Conservation (phyloP, 1,284 basidiomycete genomes). For the Fomitopsis pinicola region DNA sequence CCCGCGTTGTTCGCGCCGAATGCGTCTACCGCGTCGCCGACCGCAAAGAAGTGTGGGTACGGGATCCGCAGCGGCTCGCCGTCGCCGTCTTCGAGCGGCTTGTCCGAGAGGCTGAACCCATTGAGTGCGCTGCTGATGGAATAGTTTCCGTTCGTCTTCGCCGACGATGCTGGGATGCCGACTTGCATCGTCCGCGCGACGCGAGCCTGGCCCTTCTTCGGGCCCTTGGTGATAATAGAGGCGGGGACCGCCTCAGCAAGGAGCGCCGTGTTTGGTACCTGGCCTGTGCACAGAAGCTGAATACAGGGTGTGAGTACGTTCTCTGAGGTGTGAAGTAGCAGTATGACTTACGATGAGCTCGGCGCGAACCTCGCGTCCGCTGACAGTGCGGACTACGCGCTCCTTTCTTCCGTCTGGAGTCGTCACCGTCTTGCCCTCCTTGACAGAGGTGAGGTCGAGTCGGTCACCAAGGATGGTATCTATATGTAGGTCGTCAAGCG, state of each 20-base stretch:
- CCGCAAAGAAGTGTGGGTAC: conserved; percentile 59
- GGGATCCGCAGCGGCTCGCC: conserved; percentile 24
- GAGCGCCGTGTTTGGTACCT: conserved; percentile 64
- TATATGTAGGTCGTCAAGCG: conserved; percentile 39
- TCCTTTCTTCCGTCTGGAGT: conserved; percentile 27
- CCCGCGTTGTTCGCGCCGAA: conserved; percentile 70
- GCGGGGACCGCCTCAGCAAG: conserved; percentile 46
- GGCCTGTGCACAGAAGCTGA: conserved; percentile 74
- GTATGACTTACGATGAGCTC: conserved; percentile 50
- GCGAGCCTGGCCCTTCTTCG: conserved; percentile 41
- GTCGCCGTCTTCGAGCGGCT: background rate
- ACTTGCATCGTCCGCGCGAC: conserved; percentile 64
- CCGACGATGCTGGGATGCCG: conserved; percentile 21
- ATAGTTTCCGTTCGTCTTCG: background rate
- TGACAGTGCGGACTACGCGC: conserved; percentile 47
- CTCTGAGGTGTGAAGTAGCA: background rate
- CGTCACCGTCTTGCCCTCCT: conserved; percentile 21
- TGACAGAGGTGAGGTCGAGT: conserved; percentile 39
- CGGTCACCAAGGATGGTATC: conserved; percentile 53
- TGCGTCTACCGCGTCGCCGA: conserved; percentile 69
- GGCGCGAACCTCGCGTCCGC: conserved; percentile 54
- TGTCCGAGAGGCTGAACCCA: background rate
- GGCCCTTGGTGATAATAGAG: conserved; percentile 40
- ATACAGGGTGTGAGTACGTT: background rate
- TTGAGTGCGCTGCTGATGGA: background rate